These are phyloP conservation scores for Millerago galiae DNA, from an alignment of 805 yeast species.

Conservation along the genomic window DNA sequence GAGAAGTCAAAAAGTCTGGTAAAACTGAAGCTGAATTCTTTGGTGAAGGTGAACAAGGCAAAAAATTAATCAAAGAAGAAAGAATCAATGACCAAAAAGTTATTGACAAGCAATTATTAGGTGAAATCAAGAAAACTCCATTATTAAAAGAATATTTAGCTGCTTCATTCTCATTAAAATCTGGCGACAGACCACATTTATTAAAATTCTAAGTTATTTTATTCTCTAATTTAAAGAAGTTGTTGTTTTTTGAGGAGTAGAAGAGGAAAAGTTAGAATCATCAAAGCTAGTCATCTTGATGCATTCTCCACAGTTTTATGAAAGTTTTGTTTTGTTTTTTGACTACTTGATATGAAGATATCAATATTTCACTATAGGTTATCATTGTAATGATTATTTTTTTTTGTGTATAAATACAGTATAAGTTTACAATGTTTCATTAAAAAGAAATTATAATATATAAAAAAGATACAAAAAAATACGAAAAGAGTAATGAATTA, in stretches of 20 bases:
- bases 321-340: conserved; percentile 2
- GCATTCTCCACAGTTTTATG: conserved; percentile 1
- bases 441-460: not conserved
- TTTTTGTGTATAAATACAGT: conserved; percentile 1
- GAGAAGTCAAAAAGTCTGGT: conserved; percentile 65
- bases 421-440: not conserved
- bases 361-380: not conserved
- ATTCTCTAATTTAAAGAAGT: not conserved
- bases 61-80: conserved; percentile 87
- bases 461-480: not conserved
- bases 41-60: conserved; percentile 54
- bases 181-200: conserved; percentile 97
- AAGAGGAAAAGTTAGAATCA: not conserved
- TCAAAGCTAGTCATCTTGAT: not conserved
- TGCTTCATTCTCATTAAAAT: conserved; percentile 91
- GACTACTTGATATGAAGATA: not conserved
- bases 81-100: conserved; percentile 95
- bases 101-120: conserved; percentile 86
- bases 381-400: not conserved
- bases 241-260: not conserved
- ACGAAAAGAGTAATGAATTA: no score
- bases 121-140: conserved; percentile 96
- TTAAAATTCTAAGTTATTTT: conserved; percentile 74
- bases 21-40: conserved; percentile 92
- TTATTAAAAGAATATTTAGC: conserved; percentile 95